Evolutionary conservation across 768 basidiomycete species (phyloP).

Genomic region (Tulasnella sp.): DNA sequence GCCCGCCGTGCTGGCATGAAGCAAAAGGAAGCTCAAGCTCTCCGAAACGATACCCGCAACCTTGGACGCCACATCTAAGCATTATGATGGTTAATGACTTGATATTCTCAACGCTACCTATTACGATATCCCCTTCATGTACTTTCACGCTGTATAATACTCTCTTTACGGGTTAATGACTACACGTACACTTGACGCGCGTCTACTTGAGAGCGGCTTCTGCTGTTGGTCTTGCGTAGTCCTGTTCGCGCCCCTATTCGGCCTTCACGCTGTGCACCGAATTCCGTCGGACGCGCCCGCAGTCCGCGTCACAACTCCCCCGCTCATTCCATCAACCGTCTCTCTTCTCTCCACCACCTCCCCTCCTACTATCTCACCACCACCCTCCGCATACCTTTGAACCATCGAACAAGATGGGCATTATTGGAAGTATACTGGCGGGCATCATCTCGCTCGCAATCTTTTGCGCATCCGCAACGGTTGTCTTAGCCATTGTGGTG

Average conservation of each 20-base stretch:
- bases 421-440: constrained; percentile 6
- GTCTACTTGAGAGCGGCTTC: not conserved
- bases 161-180: constrained; percentile 5
- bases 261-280: constrained; percentile 9
- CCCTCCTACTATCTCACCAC: not conserved
- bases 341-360: constrained; percentile 11
- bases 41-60: constrained; percentile 11
- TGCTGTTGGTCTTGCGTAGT: not conserved
- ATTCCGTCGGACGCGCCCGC: constrained; percentile 12
- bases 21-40: constrained; percentile 27
- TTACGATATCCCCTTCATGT: not conserved
- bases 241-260: constrained; percentile 12
- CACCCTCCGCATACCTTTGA: not conserved
- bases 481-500: constrained; percentile 30
- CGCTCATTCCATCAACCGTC: not conserved
- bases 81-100: not conserved
- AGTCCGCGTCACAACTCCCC: constrained; percentile 9
- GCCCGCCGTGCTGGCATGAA: constrained; percentile 26
- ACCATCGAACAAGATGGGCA: constrained; percentile 8
- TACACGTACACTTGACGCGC: not conserved
- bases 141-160: not conserved
- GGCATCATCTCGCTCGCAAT: not conserved
- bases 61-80: constrained; percentile 24
- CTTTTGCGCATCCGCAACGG: constrained; percentile 3
- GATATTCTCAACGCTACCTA: not conserved